Conservation (phyloP, 2,329 filamentous ascomycete genomes). For the Nigrospora sphaerica region DNA sequence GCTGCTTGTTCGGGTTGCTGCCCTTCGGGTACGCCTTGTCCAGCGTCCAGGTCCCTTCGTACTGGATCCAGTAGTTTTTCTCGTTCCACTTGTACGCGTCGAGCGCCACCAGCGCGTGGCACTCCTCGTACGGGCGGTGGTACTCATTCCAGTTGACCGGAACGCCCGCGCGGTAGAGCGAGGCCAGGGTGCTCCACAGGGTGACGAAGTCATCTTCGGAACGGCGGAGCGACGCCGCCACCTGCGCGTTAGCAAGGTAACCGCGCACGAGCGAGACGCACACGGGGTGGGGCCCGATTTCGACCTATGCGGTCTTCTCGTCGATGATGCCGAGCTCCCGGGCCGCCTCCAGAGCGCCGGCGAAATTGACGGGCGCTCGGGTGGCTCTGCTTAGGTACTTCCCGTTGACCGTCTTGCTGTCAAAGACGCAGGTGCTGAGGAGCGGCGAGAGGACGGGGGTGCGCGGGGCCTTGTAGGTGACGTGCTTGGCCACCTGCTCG, state of each 20-base stretch:
- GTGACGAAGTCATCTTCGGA: conserved; percentile 50
- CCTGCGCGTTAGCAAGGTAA: conserved; percentile 31
- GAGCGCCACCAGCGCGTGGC: conserved; percentile 46
- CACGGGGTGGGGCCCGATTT: conserved; percentile 62
- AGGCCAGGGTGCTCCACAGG: conserved; percentile 37
- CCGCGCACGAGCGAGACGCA: conserved; percentile 52
- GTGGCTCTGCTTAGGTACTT: conserved; percentile 55
- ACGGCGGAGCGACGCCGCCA: conserved; percentile 45
- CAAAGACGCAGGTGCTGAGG: conserved; percentile 45
- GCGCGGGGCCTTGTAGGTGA: conserved; percentile 44
- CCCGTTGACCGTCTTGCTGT: conserved; percentile 42
- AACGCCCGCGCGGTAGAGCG: conserved; percentile 53
- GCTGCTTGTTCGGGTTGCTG: neutral
- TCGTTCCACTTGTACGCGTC: conserved; percentile 56
- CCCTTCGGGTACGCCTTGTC: conserved; percentile 14
- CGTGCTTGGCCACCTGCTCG: conserved; percentile 36
- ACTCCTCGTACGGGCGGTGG: conserved; percentile 40
- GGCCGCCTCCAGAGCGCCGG: conserved; percentile 44
- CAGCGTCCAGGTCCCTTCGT: conserved; percentile 33
- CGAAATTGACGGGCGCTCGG: conserved; percentile 60
- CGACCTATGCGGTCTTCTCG: conserved; percentile 55
- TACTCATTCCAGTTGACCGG: conserved; percentile 65
- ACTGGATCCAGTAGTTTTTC: conserved; percentile 60
- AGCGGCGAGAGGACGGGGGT: conserved; percentile 62
- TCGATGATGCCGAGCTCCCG: conserved; percentile 40